Evolutionary conservation across 371 early-diverging fungal species (phyloP).

Genomic region (Mucor velutinosus): DNA sequence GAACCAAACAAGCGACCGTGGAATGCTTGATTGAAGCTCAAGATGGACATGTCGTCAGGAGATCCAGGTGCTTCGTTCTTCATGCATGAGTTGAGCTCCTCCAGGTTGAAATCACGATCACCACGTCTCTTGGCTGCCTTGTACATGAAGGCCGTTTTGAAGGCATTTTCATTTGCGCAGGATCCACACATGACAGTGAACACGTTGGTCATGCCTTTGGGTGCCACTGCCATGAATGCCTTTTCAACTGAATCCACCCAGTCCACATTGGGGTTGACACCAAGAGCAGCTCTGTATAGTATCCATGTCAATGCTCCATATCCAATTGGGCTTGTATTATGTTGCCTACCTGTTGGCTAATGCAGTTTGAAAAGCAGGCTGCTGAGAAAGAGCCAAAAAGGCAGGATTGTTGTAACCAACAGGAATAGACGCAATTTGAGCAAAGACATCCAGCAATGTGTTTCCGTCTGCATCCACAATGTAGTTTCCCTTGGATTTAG

Average conservation of each 20-base stretch:
- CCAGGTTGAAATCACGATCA: conserved; percentile 37
- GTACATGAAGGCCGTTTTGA: conserved; percentile 80
- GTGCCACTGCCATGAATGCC: conserved; percentile 71
- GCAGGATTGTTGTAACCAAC: conserved; percentile 76
- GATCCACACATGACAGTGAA: conserved; percentile 82
- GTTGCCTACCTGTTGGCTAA: conserved; percentile 53
- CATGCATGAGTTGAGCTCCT: conserved; percentile 67
- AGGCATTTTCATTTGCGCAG: conserved; percentile 78
- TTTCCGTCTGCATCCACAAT: conserved; percentile 80
- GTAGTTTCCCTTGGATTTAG: conserved; percentile 74
- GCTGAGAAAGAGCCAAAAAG: conserved; percentile 58
- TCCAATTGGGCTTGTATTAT: background rate
- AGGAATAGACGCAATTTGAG: conserved; percentile 80
- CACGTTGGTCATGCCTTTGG: conserved; percentile 71
- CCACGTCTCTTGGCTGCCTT: conserved; percentile 64
- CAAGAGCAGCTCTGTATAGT: conserved; percentile 60
- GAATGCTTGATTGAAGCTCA: conserved; percentile 71
- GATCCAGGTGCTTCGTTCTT: conserved; percentile 72
- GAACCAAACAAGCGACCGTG: conserved; percentile 79
- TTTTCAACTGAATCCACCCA: conserved; percentile 68
- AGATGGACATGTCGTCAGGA: conserved; percentile 64
- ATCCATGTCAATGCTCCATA: background rate
- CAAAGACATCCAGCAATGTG: conserved; percentile 67
- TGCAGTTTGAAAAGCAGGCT: conserved; percentile 59
- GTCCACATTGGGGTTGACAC: conserved; percentile 66